A percentile compares a stretch with the other conserved stretches of the same genome.
Conservation (phyloP, 2,329 filamentous ascomycete genomes). For the Aspergillus fijiensis region DNA sequence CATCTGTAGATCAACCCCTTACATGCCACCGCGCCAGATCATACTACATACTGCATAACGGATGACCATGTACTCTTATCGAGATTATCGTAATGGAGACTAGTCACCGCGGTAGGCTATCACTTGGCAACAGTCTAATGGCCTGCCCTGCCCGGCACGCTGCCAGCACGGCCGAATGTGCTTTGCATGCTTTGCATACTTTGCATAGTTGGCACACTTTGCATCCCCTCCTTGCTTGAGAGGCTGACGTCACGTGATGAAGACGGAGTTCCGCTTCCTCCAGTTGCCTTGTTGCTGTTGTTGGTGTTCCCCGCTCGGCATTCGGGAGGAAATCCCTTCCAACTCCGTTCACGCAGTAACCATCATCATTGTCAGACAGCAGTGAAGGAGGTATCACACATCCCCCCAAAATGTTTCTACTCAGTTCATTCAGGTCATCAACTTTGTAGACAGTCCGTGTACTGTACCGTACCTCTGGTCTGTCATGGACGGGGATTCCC, state of each 20-base stretch:
- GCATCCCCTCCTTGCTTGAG: neutral
- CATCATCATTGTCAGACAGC: neutral
- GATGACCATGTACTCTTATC: too few relatives aligned
- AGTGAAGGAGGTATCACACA: too few relatives aligned
- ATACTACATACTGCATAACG: too few relatives aligned
- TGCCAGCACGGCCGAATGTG: too few relatives aligned
- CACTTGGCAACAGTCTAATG: too few relatives aligned
- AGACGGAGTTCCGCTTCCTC: neutral
- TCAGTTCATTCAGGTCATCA: neutral
- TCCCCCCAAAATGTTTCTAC: too few relatives aligned
- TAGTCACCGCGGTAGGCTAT: too few relatives aligned
- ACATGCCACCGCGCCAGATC: neutral
- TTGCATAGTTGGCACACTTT: neutral
- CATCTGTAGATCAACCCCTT: too few relatives aligned
- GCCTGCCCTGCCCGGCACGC: too few relatives aligned
- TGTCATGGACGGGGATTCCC: neutral
- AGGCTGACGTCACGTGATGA: neutral
- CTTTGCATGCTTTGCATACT: too few relatives aligned
- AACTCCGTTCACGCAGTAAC: neutral
- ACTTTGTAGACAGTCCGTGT: too few relatives aligned
- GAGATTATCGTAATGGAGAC: too few relatives aligned
- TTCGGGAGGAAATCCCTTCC: neutral
- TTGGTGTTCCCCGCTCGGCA: neutral
- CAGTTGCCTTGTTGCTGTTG: neutral
- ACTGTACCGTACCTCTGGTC: neutral